Conservation (phyloP, 805 yeast genomes). For the Wickerhamiella sergipiensis region DNA sequence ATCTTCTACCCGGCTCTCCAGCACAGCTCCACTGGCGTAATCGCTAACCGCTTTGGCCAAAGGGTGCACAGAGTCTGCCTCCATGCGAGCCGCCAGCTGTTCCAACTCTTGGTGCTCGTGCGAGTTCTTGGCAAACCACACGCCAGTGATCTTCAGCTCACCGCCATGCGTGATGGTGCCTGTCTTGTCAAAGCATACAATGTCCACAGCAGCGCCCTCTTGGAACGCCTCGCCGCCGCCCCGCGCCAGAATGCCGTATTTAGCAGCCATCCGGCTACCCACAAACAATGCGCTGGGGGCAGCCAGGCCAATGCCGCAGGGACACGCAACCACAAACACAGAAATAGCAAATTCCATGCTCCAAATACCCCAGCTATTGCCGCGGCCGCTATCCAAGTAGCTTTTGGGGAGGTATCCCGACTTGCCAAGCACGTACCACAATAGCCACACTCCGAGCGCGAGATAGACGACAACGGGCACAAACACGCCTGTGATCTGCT, state of each 20-base stretch:
- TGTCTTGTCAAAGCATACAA: constrained; percentile 65
- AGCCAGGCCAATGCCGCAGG: constrained; percentile 75
- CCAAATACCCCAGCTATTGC: constrained; percentile 70
- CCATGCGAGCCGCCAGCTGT: constrained; percentile 35
- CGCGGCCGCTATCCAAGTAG: constrained; percentile 43
- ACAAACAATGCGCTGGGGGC: constrained; percentile 77
- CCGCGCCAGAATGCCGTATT: constrained; percentile 57
- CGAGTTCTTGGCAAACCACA: constrained; percentile 11
- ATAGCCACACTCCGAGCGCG: constrained; percentile 51
- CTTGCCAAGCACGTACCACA: constrained; percentile 51
- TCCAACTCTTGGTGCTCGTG: constrained; percentile 21
- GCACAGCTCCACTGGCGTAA: constrained; percentile 20
- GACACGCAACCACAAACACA: constrained; percentile 74
- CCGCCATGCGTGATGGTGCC: constrained; percentile 63
- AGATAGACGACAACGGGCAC: constrained; percentile 54
- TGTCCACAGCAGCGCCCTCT: constrained; percentile 50
- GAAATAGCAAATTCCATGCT: constrained; percentile 64
- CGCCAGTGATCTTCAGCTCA: constrained; percentile 42
- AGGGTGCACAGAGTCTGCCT: constrained; percentile 55
- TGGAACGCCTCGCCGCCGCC: constrained; percentile 80
- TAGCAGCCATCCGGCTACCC: constrained; percentile 69
- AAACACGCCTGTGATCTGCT: constrained; percentile 51
- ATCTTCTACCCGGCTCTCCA: constrained; percentile 8
- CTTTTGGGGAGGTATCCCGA: constrained; percentile 38
- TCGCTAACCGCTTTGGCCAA: constrained; percentile 43